Percentiles rank a stretch among this genome's conserved stretches.
phyloP scores from a whole-genome alignment of 768 basidiomycete genomes.

The Russula griseocarnosa region DNA sequence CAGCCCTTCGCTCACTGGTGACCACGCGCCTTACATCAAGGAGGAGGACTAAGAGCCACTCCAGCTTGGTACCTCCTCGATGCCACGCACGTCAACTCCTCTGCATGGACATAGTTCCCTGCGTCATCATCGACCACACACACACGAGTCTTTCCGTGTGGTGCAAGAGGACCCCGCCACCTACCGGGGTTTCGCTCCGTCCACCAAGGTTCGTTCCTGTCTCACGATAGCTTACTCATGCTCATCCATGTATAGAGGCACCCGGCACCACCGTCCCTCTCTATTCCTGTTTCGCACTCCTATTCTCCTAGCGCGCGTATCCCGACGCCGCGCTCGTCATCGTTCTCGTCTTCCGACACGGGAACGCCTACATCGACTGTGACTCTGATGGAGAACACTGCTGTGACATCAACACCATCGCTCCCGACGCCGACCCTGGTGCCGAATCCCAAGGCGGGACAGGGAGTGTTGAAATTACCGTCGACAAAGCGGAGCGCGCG shows the following conservation, averaged over 20 bases:
- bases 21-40: conserved; percentile 7
- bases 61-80: background rate
- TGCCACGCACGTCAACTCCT: conserved; percentile 9
- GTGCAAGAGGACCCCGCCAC: conserved; percentile 24
- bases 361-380: conserved; percentile 21
- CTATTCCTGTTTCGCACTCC: conserved; percentile 4
- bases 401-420: conserved; percentile 2
- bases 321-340: conserved; percentile 11
- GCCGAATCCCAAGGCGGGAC: conserved; percentile 22
- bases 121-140: conserved; percentile 14
- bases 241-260: conserved; percentile 17
- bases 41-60: conserved; percentile 13
- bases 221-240: conserved; percentile 10
- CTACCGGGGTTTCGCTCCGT: conserved; percentile 14
- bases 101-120: conserved; percentile 1
- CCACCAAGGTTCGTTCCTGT: conserved; percentile 23
- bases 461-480: conserved; percentile 25
- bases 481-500: conserved; percentile 19
- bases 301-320: conserved; percentile 14
- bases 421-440: conserved; percentile 1
- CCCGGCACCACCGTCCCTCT: conserved; percentile 16
- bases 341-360: conserved; percentile 21
- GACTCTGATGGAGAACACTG: conserved; percentile 1
- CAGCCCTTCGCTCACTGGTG: conserved; percentile 6
- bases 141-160: conserved; percentile 12